These are phyloP conservation scores for Phytophthora parvispora DNA, from an alignment of 352 stramenopile genomes.

Conservation along the genomic window DNA sequence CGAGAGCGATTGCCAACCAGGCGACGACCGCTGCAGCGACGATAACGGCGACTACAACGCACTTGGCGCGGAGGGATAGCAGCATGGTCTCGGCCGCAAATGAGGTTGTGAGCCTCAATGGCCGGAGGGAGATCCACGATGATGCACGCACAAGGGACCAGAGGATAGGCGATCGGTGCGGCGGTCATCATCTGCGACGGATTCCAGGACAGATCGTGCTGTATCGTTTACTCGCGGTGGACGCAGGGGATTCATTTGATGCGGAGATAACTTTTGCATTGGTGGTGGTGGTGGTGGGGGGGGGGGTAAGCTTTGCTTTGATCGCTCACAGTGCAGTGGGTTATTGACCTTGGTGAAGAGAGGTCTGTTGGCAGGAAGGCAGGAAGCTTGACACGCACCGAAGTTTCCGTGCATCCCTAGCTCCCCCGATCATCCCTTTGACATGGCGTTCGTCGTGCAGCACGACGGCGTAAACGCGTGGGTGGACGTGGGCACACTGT, in stretches of 20 bases:
- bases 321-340: not conserved
- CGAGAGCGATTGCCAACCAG: slow-evolving; percentile 26
- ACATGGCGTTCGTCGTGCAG: not conserved
- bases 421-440: not conserved
- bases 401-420: not conserved
- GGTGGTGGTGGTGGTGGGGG: too few species aligned
- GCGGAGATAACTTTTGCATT: too few species aligned
- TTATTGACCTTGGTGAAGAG: not conserved
- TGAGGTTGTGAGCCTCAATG: slow-evolving; percentile 12
- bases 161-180: not conserved
- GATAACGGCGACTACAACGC: slow-evolving; percentile 7
- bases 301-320: too few species aligned
- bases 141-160: slow-evolving; percentile 4
- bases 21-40: slow-evolving; percentile 12
- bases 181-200: slow-evolving; percentile 29
- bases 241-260: not conserved
- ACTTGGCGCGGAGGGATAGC: slow-evolving; percentile 12
- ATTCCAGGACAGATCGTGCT: not conserved
- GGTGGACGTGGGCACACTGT: slow-evolving; percentile 6
- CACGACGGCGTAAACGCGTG: slow-evolving; percentile 7
- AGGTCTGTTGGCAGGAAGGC: not conserved
- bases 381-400: too few species aligned
- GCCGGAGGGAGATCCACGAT: slow-evolving; percentile 14
- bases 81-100: slow-evolving; percentile 10
- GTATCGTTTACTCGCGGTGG: not conserved